Percentiles rank a stretch among this genome's conserved stretches.
Conservation (phyloP, 2,329 filamentous ascomycete species). For the Stylonectria norvegica region DNA sequence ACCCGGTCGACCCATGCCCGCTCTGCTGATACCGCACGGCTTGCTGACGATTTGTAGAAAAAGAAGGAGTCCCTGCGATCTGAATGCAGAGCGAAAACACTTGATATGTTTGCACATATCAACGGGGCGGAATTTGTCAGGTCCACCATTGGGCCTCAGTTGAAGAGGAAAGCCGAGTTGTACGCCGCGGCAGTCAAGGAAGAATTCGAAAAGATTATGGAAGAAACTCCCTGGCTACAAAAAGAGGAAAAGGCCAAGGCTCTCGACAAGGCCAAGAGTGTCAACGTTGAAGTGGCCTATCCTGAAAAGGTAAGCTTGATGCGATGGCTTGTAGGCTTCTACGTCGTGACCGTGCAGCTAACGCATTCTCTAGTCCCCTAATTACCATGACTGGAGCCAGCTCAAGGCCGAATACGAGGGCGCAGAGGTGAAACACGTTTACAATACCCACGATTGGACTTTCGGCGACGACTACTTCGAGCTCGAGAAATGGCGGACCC, state of each 20-base stretch:
- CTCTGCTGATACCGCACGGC: no score
- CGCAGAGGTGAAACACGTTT: constrained; percentile 1
- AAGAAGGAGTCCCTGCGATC: no score
- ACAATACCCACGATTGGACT: constrained; percentile 2
- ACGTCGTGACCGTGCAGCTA: no score
- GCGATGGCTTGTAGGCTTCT: no score
- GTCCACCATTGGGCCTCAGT: no score
- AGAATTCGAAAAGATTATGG: no score
- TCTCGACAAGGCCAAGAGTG: neutral
- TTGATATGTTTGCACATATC: no score
- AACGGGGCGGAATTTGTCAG: no score
- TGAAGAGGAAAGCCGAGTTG: no score
- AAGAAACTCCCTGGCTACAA: constrained; percentile 3
- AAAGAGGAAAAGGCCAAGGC: neutral
- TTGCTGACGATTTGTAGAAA: constrained; percentile 1
- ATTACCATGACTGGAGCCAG: constrained; percentile 2
- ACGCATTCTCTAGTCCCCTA: constrained; percentile 2
- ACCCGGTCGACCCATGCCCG: no score
- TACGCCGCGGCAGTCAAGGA: no score
- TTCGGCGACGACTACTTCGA: constrained; percentile 15
- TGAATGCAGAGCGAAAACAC: no score
- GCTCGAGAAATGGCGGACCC: constrained; percentile 8
- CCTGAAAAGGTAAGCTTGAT: constrained; percentile 4
- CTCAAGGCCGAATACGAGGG: constrained; percentile 8
- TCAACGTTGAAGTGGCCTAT: constrained; percentile 5